Evolutionary conservation across 192 early-diverging fungal species (phyloP).

Genomic region (Mortierella alpina): DNA sequence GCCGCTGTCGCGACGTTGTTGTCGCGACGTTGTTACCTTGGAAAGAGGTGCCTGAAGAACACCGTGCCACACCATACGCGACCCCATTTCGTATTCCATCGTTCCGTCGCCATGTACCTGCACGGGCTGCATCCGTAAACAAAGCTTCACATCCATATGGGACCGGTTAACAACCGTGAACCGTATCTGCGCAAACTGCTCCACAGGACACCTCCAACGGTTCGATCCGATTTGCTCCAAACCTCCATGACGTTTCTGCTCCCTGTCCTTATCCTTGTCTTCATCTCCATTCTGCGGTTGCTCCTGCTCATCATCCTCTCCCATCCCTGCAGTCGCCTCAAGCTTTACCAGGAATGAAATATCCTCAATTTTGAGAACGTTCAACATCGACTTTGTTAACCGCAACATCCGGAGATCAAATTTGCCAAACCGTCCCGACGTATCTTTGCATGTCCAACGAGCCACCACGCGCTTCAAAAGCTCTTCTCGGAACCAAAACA

Average conservation of each 20-base stretch:
- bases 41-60: conserved; percentile 62
- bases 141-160: conserved; percentile 64
- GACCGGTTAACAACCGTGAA: conserved; percentile 61
- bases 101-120: conserved; percentile 63
- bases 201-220: conserved; percentile 57
- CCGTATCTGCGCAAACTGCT: conserved; percentile 58
- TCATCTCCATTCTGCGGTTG: neutral
- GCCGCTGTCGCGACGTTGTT: conserved; percentile 1
- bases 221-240: conserved; percentile 55
- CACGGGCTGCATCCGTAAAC: conserved; percentile 67
- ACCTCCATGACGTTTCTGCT: neutral
- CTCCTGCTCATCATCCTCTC: conserved; percentile 9
- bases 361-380: conserved; percentile 70
- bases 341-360: conserved; percentile 66
- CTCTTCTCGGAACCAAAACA: conserved; percentile 84
- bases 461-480: conserved; percentile 65
- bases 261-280: neutral
- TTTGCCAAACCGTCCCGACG: conserved; percentile 63
- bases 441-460: conserved; percentile 58
- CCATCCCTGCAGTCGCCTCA: conserved; percentile 26
- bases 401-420: conserved; percentile 67
- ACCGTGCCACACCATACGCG: conserved; percentile 64
- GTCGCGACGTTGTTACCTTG: conserved; percentile 45
- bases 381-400: conserved; percentile 64
- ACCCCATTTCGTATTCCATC: conserved; percentile 65